These are phyloP conservation scores for Discostella stelligeroides DNA, from an alignment of 108 stramenopile species.

Conservation along the genomic window DNA sequence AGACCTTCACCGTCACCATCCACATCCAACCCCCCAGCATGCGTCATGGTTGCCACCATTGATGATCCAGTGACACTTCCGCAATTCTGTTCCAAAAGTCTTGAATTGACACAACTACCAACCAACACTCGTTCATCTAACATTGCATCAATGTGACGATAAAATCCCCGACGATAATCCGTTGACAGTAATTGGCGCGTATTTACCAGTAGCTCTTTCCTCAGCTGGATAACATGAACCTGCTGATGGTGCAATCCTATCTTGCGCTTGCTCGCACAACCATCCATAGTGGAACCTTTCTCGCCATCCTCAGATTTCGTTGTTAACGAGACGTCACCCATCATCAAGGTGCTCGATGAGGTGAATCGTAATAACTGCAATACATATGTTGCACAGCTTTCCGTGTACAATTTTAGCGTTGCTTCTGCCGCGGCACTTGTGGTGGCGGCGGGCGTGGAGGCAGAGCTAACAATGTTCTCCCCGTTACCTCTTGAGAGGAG, in stretches of 20 bases:
- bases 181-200: slow-evolving; percentile 92
- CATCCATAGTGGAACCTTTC: background rate
- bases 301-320: background rate
- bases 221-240: slow-evolving; percentile 83
- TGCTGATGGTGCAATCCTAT: slow-evolving; percentile 2
- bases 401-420: slow-evolving; percentile 1
- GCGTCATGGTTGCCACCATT: background rate
- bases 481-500: background rate
- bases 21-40: slow-evolving; percentile 7
- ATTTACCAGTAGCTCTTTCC: slow-evolving; percentile 85
- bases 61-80: background rate
- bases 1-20: background rate
- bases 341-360: background rate
- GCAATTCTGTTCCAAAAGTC: background rate
- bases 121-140: slow-evolving; percentile 87
- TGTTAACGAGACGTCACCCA: background rate
- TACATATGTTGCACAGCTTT: slow-evolving; percentile 1
- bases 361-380: slow-evolving; percentile 3
- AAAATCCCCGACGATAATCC: slow-evolving; percentile 90
- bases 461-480: background rate
- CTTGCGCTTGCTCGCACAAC: background rate
- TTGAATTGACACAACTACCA: slow-evolving; percentile 34
- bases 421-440: background rate
- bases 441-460: background rate
- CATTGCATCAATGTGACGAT: slow-evolving; percentile 83